Evolutionary conservation across 352 stramenopile genomes (phyloP).

Genomic region (Globisporangium echinulatum): DNA sequence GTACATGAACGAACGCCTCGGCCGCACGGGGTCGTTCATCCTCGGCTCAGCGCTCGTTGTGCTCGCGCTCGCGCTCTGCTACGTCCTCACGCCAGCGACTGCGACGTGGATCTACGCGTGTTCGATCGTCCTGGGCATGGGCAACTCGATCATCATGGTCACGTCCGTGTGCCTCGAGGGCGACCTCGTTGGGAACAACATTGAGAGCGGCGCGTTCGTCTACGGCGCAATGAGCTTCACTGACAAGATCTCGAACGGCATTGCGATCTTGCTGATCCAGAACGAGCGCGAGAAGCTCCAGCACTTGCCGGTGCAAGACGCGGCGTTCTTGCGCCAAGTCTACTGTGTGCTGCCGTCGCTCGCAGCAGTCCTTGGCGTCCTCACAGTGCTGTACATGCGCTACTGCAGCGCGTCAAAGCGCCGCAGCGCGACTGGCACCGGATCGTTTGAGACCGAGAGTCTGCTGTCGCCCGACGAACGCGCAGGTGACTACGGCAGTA

Average conservation of each 20-base stretch:
- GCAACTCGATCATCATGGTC: conserved; percentile 87
- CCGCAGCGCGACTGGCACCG: conserved; percentile 10
- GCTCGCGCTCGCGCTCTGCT: conserved; percentile 41
- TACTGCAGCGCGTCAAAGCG: conserved; percentile 42
- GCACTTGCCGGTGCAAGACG: conserved; percentile 42
- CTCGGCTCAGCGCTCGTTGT: conserved; percentile 51
- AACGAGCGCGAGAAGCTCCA: conserved; percentile 72
- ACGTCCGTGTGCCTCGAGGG: conserved; percentile 79
- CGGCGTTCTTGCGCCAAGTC: conserved; percentile 64
- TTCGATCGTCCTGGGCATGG: conserved; percentile 69
- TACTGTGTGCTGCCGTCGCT: conserved; percentile 69
- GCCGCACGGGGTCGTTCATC: conserved; percentile 61
- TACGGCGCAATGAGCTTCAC: conserved; percentile 86
- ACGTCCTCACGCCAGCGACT: conserved; percentile 49
- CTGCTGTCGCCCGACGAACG: conserved; percentile 14
- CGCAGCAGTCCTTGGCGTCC: conserved; percentile 44
- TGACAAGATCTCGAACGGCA: conserved; percentile 83
- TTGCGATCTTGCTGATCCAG: conserved; percentile 78
- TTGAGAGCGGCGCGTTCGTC: conserved; percentile 81
- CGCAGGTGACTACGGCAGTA: conserved; percentile 17
- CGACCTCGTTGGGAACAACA: conserved; percentile 74
- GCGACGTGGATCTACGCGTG: conserved; percentile 68
- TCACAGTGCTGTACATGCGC: conserved; percentile 71
- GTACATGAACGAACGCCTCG: conserved; percentile 68
- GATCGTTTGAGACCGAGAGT: conserved; percentile 24